A percentile compares a stretch with the other conserved stretches of the same genome.
Evolutionary conservation across 805 yeast species (phyloP).

Genomic region (Priceomyces fermenticarens): DNA sequence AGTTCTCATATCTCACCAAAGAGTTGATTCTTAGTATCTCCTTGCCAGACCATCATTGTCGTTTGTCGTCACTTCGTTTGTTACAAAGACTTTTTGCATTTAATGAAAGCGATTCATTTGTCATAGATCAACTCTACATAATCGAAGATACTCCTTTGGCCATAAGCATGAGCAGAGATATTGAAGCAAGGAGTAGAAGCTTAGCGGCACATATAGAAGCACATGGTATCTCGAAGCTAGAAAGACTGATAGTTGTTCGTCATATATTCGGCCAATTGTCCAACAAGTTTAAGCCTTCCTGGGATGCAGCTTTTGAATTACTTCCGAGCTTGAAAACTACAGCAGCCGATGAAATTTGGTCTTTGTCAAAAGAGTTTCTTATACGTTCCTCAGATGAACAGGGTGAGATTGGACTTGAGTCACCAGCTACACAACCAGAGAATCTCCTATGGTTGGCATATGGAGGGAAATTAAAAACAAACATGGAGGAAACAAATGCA

Average conservation of each 20-base stretch:
- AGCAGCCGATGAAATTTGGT: constrained; percentile 53
- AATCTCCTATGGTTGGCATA: constrained; percentile 7
- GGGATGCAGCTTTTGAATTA: constrained; percentile 71
- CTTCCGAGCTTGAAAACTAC: constrained; percentile 39
- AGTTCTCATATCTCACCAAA: constrained; percentile 11
- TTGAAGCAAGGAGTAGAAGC: constrained; percentile 64
- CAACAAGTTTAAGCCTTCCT: constrained; percentile 77
- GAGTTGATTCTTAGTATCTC: constrained; percentile 31
- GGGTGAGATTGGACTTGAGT: constrained; percentile 3
- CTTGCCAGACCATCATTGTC: constrained; percentile 48
- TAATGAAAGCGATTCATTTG: constrained; percentile 27
- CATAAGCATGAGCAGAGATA: constrained; percentile 69
- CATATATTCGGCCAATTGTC: constrained; percentile 61
- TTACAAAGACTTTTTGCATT: constrained; percentile 28
- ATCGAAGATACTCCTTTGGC: constrained; percentile 74
- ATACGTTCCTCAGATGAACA: constrained; percentile 1
- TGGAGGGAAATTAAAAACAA: constrained; percentile 44
- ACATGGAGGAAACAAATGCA: constrained; percentile 24
- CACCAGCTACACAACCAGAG: not conserved
- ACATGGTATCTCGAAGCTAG: constrained; percentile 17
- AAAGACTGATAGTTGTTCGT: constrained; percentile 28
- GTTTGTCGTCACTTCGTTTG: constrained; percentile 52
- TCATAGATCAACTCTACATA: constrained; percentile 49
- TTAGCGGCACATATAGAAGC: constrained; percentile 44
- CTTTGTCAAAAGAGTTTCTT: constrained; percentile 36